phyloP scores from a whole-genome alignment of 768 basidiomycete species.

The Termitomyces sp. region DNA sequence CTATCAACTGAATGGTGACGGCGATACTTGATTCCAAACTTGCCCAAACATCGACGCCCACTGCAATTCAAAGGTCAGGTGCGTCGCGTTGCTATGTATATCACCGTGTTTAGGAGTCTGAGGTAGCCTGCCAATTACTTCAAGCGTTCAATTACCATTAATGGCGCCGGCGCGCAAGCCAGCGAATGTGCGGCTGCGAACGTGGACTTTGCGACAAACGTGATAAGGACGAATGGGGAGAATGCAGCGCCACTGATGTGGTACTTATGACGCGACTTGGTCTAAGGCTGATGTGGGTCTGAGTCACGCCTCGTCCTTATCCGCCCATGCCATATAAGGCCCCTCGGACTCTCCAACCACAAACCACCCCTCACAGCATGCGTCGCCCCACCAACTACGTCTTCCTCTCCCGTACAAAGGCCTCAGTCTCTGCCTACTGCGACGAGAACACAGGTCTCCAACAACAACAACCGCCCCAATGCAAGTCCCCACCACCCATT shows the following conservation, averaged over 20 bases:
- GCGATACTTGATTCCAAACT: neutral
- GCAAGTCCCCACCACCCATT: slow-evolving; percentile 10
- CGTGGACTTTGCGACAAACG: neutral
- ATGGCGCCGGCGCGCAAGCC: neutral
- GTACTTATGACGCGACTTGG: slow-evolving; percentile 5
- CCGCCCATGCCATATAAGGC: slow-evolving; percentile 6
- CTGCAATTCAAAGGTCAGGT: neutral
- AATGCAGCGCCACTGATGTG: slow-evolving; percentile 11
- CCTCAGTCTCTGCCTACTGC: neutral
- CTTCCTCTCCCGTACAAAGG: neutral
- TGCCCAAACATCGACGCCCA: neutral
- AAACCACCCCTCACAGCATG: slow-evolving; percentile 1
- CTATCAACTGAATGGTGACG: neutral
- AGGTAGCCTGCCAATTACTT: neutral
- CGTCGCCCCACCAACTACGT: slow-evolving; percentile 6
- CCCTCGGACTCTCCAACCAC: slow-evolving; percentile 1
- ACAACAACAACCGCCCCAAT: neutral
- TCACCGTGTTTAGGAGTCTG: neutral
- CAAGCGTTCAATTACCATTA: neutral
- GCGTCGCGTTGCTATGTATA: neutral
- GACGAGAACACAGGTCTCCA: neutral
- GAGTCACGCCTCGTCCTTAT: slow-evolving; percentile 9
- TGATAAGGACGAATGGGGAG: slow-evolving; percentile 2
- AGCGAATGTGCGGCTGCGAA: neutral
- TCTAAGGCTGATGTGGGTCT: neutral